Evolutionary conservation across 192 early-diverging fungal species (phyloP).

Genomic region (Funneliformis geosporum): DNA sequence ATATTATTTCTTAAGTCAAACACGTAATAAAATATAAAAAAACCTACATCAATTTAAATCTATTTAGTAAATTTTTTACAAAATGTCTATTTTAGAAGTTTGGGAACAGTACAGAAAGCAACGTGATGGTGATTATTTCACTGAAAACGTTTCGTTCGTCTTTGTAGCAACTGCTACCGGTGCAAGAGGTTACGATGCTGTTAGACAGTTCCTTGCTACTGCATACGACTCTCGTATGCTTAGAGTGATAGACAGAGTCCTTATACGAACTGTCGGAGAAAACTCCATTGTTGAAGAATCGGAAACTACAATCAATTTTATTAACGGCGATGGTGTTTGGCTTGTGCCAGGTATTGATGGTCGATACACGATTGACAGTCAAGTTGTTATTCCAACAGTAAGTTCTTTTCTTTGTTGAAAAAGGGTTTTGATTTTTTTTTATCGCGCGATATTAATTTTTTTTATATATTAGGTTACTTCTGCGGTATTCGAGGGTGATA

Average conservation of each 20-base stretch:
- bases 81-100: conserved; percentile 24
- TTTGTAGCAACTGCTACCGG: conserved; percentile 30
- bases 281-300: conserved; percentile 47
- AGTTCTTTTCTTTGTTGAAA: conserved; percentile 12
- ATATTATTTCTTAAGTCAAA: no score
- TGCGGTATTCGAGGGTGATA: conserved; percentile 14
- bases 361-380: conserved; percentile 41
- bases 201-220: conserved; percentile 14
- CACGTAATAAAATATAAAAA: no score
- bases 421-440: background rate
- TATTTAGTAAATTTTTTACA: no score
- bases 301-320: conserved; percentile 47
- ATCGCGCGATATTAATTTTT: background rate
- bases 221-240: conserved; percentile 28
- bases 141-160: conserved; percentile 21
- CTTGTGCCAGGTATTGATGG: conserved; percentile 43
- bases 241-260: conserved; percentile 38
- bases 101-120: conserved; percentile 25
- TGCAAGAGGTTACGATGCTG: conserved; percentile 31
- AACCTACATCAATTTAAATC: no score
- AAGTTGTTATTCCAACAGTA: conserved; percentile 43
- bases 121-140: conserved; percentile 31
- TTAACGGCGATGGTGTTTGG: conserved; percentile 43
- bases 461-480: conserved; percentile 21
- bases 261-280: conserved; percentile 41